These are phyloP conservation scores for Hymenochaete sp. DNA, from an alignment of 1,284 basidiomycete species.

Conservation along the genomic window DNA sequence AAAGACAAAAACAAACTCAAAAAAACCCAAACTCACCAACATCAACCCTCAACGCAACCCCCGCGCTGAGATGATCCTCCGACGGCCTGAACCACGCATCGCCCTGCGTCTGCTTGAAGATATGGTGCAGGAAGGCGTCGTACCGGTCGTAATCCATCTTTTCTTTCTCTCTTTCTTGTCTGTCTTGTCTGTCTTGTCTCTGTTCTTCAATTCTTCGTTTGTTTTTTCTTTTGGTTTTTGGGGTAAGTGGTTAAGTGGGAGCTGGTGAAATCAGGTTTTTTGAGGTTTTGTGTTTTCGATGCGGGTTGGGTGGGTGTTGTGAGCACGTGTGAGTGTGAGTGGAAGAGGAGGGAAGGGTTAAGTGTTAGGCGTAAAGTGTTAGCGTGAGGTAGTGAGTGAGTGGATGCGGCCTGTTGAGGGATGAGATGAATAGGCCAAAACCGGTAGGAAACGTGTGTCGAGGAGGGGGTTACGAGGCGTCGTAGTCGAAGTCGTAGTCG, in stretches of 20 bases:
- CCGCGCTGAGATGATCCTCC: slow-evolving; percentile 40
- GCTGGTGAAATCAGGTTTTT: neutral
- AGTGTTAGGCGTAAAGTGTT: neutral
- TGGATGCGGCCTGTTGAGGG: too few relatives aligned
- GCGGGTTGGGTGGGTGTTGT: neutral
- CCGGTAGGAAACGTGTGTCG: too few relatives aligned
- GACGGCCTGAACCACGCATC: slow-evolving; percentile 51
- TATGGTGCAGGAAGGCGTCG: slow-evolving; percentile 43
- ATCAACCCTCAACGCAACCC: slow-evolving; percentile 57
- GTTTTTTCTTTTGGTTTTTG: neutral
- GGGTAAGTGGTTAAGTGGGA: neutral
- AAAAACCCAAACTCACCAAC: slow-evolving; percentile 23
- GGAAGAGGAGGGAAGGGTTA: neutral
- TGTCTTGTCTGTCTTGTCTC: neutral
- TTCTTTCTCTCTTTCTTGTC: too few relatives aligned
- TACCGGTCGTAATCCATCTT: slow-evolving; percentile 40
- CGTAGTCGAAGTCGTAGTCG: too few relatives aligned
- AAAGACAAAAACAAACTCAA: neutral
- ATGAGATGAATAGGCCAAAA: too few relatives aligned
- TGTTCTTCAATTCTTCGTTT: neutral
- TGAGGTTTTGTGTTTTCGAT: neutral
- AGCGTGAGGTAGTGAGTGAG: too few relatives aligned
- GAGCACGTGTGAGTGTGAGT: neutral
- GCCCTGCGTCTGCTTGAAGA: slow-evolving; percentile 51
- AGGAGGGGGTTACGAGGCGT: too few relatives aligned